Base-by-base conservation (phyloP, 306 rosid genomes). In the Abrus precatorius region DNA sequence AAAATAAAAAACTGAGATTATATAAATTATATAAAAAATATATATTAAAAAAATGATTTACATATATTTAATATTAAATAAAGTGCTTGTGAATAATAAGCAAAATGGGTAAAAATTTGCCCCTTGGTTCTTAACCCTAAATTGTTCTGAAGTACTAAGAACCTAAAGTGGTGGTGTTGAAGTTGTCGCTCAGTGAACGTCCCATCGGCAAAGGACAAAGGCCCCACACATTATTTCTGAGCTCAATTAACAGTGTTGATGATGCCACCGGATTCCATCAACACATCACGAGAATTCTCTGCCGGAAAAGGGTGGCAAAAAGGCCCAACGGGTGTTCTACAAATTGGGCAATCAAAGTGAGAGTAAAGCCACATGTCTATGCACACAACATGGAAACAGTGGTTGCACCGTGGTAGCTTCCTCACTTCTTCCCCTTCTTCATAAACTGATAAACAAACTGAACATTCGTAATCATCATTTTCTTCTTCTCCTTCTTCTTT, bases 351-450 rank as follows among this genome's bases (percentile, higher is more conserved):
- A 61, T 96, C 99, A 7, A 82, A 85, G 88, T 93, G 99, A 73
- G 97, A 96, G 76, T 54, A 85, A 14, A 96, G 93, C 99, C 99
- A 93, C 97, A 92, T 93, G 48, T 93, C 99, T 72, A 96, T 93
- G 55, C 99, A 96, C 13, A 63, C 11, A 9, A 90, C 91, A 70
- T 96, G 99, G 53, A 96, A 96, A 0, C 82, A 85, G 84, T 93
- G 99, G 1, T 89, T 86, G 80, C 98, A 96, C 49, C 85, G 74
- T 5, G 97, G 99, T 32, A 96, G 56, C 48, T 85, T 93, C 82
- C 88, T 86, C 52, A 96, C 83, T 43, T 93, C 98, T 65, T 96
- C 99, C 0, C 97, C 99, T 52, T 96, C 99, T 84, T 96, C 98
- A 67, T 92, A 91, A 68, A 57, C 89, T 2, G 93, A 93, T 73